These are phyloP conservation scores for Monotropa hypopitys DNA, from an alignment of 179 eudicot species.

Conservation along the genomic window DNA sequence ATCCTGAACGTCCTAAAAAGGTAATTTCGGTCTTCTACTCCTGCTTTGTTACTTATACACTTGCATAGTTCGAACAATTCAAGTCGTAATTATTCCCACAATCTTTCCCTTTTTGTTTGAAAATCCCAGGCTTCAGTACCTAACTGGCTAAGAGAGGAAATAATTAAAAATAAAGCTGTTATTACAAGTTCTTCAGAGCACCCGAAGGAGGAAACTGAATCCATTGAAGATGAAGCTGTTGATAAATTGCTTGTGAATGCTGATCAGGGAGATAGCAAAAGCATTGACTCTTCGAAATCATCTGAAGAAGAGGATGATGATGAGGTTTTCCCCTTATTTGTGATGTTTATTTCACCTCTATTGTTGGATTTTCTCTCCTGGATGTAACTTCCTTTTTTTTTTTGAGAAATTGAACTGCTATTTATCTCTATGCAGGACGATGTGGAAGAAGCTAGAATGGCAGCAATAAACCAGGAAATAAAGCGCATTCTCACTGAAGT, in stretches of 20 bases:
- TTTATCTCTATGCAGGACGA: conserved; percentile 41
- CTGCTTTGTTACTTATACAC: not conserved
- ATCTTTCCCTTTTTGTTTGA: not conserved
- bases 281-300: conserved; percentile 60
- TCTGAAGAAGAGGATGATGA: conserved; percentile 80
- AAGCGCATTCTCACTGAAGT: conserved; percentile 90
- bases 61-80: not conserved
- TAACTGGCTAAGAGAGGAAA: conserved; percentile 95
- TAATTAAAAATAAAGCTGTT: conserved; percentile 70
- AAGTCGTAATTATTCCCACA: not conserved
- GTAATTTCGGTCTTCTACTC: conserved; percentile 15
- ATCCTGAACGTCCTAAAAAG: conserved; percentile 84
- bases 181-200: conserved; percentile 47
- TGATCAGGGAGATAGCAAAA: conserved; percentile 70
- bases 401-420: not conserved
- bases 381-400: not conserved
- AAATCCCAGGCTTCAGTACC: conserved; percentile 75
- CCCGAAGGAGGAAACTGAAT: conserved; percentile 38
- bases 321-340: conserved; percentile 24
- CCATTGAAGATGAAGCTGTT: conserved; percentile 49
- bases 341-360: not conserved
- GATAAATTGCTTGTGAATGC: conserved; percentile 40
- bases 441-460: conserved; percentile 62
- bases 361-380: not conserved
- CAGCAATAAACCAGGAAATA: conserved; percentile 83